Base-by-base conservation (phyloP, 1,284 basidiomycete genomes). In the Cryptococcus sp. region DNA sequence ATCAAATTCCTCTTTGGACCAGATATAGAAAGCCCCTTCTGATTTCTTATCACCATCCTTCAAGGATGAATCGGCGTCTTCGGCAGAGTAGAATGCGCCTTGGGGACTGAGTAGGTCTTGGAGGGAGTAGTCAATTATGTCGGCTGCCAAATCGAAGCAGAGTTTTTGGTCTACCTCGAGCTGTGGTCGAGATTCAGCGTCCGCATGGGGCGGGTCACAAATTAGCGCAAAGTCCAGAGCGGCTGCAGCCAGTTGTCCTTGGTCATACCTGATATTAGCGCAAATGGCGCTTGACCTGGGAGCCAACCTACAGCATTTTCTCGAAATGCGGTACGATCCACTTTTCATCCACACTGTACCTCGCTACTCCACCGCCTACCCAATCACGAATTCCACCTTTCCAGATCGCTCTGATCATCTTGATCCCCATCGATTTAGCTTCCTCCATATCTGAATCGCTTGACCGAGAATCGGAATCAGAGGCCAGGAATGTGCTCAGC, bases 301-400 rank as follows among this genome's bases (percentile, higher is more conserved):
- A 36, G 16, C n/a, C 14, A 16, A 66, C 66, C 40, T 45, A 68
- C 48, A 79, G 69, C 78, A 79, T 79, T 64, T 78, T 78, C 55
- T 79, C 77, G 55, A 79, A 79, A 57, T 79, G 78, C 4, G 78
- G 78, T 2, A 79, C 74, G 39, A 75, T 70, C 77, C 77, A 79
- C 21, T 66, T 63, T 48, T 74, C 74, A 55, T 79, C 78, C 5
- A 79, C 78, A 13, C 73, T 76, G 54, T 79, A 79, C 46, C 78
- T 49, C 14, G 78, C 70, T 37, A 79, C 70, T 1, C 78, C 78
- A 14, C 70, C 72, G 0, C 78, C 78, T 0, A 79, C 72, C 50
- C 75, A 74, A 54, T 79, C 78, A n/a, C 73, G 64, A n/a, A 79
- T 76, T 1, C 78, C 78, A 25, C 78, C 78, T 23, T 70, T 60